Base-by-base conservation (phyloP, 805 yeast genomes). In the Starmera dryadoides region DNA sequence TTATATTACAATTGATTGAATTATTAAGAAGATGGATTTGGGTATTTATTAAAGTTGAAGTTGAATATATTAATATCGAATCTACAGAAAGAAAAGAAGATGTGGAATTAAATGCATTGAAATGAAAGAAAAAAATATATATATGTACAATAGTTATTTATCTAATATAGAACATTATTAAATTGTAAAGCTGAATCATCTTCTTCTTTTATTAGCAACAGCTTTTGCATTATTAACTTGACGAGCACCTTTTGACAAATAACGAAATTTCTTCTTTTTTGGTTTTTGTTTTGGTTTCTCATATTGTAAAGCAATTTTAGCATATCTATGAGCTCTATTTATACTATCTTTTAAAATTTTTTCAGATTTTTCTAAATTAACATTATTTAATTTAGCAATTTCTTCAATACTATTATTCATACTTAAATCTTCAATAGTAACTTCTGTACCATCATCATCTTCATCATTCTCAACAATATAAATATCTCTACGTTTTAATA, bases 21-120 rank as follows among this genome's bases (percentile, higher is more conserved):
- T 66, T 93, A 6, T 48, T 81, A 8, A 71, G 98, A 62, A 73
- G 98, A 55, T 86, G 89, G 78, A 61, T 87, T 37, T 93, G 99
- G 99, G 76, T 88, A 32, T 73, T 86, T 44, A 66, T 91, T 55
- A 81, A 93, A 53, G 63, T 89, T 15, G 98, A 93, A 48, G 75
- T 83, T 23, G 97, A 91, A 55, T 43, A 44, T 34, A 40, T 47
- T 33, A 34, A 51, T 35, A 14, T 42, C 18, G 35, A 17, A 7
- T 7, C 12, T 15, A 21, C 15, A n/a, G 34, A 32, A 15, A 25
- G 31, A 34, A 25, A 29, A 30, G 35, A 25, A 20, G 20, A 17
- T 11, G 5, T 30, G 19, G 32, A 30, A 15, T 15, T 30, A 18
- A 33, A 32, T 19, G 26, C 22, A 10, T 21, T 32, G 23, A 19